These are phyloP conservation scores for Wickerhamomyces hampshirensis DNA, from an alignment of 805 yeast genomes.

Conservation along the genomic window DNA sequence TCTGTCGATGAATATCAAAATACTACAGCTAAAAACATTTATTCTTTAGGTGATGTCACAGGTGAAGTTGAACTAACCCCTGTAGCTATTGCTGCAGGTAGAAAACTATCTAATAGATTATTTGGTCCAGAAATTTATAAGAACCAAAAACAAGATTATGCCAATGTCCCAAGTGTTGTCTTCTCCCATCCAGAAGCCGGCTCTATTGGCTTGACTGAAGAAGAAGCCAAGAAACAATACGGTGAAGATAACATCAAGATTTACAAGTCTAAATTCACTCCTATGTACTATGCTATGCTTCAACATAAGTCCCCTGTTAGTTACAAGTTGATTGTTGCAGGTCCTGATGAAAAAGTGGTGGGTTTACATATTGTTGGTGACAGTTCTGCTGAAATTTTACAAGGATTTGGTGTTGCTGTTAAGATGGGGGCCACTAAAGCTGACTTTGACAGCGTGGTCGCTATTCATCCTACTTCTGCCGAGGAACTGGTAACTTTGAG, in stretches of 20 bases:
- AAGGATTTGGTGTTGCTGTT: conserved; percentile 97
- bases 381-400: conserved; percentile 83
- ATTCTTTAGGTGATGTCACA: conserved; percentile 90
- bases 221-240: conserved; percentile 69
- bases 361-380: conserved; percentile 96
- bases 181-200: conserved; percentile 99
- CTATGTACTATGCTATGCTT: conserved; percentile 91
- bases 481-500: conserved; percentile 86
- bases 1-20: conserved; percentile 85
- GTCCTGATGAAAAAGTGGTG: conserved; percentile 85
- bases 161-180: conserved; percentile 90
- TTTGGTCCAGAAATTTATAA: conserved; percentile 75
- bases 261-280: conserved; percentile 77
- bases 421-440: conserved; percentile 99
- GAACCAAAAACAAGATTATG: conserved; percentile 77
- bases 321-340: conserved; percentile 76
- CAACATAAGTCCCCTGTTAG: conserved; percentile 76
- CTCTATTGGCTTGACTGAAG: conserved; percentile 80
- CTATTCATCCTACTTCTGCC: conserved; percentile 98
- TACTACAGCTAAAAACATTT: conserved; percentile 65
- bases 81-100: conserved; percentile 97
- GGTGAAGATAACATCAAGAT: conserved; percentile 78
- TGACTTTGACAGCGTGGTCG: conserved; percentile 93
- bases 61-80: conserved; percentile 95
- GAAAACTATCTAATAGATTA: conserved; percentile 85